phyloP scores from a whole-genome alignment of 495 filamentous ascomycete species.

The Aspergillus campestris region DNA sequence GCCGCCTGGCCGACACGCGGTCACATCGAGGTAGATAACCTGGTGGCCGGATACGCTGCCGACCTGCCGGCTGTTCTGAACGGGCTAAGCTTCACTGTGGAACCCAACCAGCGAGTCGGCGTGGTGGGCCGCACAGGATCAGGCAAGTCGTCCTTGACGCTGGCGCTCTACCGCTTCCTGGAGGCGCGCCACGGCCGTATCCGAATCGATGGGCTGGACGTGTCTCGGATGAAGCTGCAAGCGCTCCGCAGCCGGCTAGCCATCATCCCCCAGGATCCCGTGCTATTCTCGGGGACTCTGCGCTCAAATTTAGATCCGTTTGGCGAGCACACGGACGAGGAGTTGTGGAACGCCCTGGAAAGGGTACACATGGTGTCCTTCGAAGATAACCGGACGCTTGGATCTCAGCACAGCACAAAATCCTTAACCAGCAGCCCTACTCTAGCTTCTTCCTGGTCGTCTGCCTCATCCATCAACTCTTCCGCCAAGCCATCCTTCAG shows the following conservation, averaged over 20 bases:
- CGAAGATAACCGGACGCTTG: slow-evolving; percentile 29
- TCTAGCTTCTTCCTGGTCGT: slow-evolving; percentile 15
- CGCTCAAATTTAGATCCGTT: slow-evolving; percentile 79
- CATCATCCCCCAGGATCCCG: slow-evolving; percentile 82
- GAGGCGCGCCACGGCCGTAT: slow-evolving; percentile 65
- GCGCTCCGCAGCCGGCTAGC: slow-evolving; percentile 65
- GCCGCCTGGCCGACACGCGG: slow-evolving; percentile 77
- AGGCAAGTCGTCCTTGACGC: slow-evolving; percentile 76
- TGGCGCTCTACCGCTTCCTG: slow-evolving; percentile 78
- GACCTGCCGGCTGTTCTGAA: slow-evolving; percentile 71
- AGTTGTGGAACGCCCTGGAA: slow-evolving; percentile 64
- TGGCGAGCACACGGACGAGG: slow-evolving; percentile 58
- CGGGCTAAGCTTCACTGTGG: slow-evolving; percentile 60
- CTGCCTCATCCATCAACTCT: slow-evolving; percentile 16
- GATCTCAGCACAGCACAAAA: slow-evolving; percentile 19
- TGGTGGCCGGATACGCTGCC: slow-evolving; percentile 67
- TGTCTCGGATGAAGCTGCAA: slow-evolving; percentile 65
- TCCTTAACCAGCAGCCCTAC: slow-evolving; percentile 15
- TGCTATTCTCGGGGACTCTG: slow-evolving; percentile 80
- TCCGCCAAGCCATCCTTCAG: slow-evolving; percentile 45
- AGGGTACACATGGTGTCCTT: slow-evolving; percentile 63
- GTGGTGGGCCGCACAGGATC: slow-evolving; percentile 83
- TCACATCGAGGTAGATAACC: slow-evolving; percentile 59
- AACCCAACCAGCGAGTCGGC: slow-evolving; percentile 67
- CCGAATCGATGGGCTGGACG: slow-evolving; percentile 66